Base-by-base conservation (phyloP, 108 stramenopile genomes). In the Schizochytrium sp. region DNA sequence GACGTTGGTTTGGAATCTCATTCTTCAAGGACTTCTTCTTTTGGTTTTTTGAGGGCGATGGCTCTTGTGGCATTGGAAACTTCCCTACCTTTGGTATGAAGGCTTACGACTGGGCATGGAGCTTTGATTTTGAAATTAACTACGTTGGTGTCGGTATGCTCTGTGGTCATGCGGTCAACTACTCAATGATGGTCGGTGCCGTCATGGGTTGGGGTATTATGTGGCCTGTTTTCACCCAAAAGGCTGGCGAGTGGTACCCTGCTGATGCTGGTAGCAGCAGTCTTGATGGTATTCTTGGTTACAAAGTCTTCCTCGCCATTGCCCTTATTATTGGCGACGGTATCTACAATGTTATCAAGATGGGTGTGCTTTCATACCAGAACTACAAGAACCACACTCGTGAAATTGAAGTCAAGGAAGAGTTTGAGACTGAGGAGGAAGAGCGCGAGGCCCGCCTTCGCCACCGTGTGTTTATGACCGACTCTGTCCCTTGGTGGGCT, bases 81-180 rank as follows among this genome's bases (percentile, higher is more conserved):
- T 83, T 17, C 28, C 76, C 76, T n/a, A 83, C 76, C 2, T 55
- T 83, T 10, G 76, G 76, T n/a, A 83, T 83, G 76, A 83, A 83
- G 76, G 76, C 76, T 47, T 83, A 83, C 76, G 76, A 83, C 76
- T 55, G 47, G 76, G 15, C 15, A 10, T 83, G 76, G 76, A 5
- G 5, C 4, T 83, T 83, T 53, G 53, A 83, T 28, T 83, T 17
- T n/a, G n/a, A 47, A 8, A 55, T 83, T 53, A 83, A 83, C 76
- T 83, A 83, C 76, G 55, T 83, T 55, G 76, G 50, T 50, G 76
- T 83, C n/a, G 76, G 76, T 42, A 83, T 83, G 76, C 76, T 83
- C 76, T 83, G 76, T 3, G 50, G 50, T 55, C 76, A 83, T 53
- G 12, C 53, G 17, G 76, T 83, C 0, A 83, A 83, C 76, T 83